Percentiles rank a stretch among this genome's conserved stretches.
These are phyloP conservation scores for Gaertneriomyces semiglobifer DNA, from an alignment of 192 early-diverging fungal species.

Conservation along the genomic window DNA sequence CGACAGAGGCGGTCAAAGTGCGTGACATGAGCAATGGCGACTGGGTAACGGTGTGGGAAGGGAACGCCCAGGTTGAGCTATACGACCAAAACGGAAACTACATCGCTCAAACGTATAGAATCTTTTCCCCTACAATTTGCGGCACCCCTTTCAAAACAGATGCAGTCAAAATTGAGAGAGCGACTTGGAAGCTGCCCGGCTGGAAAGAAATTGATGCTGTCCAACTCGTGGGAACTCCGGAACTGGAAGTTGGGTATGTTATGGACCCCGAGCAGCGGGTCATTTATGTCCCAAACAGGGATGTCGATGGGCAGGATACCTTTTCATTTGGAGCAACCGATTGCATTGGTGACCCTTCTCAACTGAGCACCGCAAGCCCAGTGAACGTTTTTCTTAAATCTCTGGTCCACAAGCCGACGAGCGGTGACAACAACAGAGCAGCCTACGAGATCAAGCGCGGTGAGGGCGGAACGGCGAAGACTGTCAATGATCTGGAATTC, in stretches of 20 bases:
- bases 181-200: not conserved
- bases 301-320: not conserved
- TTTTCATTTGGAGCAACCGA: not conserved
- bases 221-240: not conserved
- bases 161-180: not conserved
- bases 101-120: not conserved
- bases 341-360: not conserved
- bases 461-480: not conserved
- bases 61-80: not conserved
- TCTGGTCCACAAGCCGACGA: not conserved
- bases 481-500: not conserved
- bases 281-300: not conserved
- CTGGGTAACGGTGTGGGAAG: not conserved
- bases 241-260: not conserved
- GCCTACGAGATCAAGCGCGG: not conserved
- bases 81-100: not conserved
- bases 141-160: conserved; percentile 6
- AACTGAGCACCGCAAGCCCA: not conserved
- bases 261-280: not conserved
- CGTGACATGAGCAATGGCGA: not conserved
- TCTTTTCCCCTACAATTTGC: not conserved
- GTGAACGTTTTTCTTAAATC: not conserved
- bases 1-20: not conserved
- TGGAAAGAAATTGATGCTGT: conserved; percentile 7
- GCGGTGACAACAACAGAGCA: not conserved